Evolutionary conservation across 305 asterid species (phyloP).

Genomic region (Coffea humblotiana): DNA sequence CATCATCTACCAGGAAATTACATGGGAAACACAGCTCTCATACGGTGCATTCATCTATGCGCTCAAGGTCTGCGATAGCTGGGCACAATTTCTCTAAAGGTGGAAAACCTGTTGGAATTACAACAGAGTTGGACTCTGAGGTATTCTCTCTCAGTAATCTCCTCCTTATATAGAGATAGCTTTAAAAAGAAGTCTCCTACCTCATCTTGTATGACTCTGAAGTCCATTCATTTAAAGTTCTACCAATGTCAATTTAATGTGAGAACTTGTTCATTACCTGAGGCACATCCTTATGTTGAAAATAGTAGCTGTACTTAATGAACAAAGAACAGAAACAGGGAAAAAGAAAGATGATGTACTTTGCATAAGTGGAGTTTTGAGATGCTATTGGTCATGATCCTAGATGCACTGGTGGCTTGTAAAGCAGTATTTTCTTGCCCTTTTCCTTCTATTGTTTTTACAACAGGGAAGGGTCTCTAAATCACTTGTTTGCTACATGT

Average conservation of each 20-base stretch:
- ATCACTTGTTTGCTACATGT: background rate
- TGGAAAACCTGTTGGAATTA: conserved; percentile 33
- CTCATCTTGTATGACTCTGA: background rate
- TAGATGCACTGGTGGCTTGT: background rate
- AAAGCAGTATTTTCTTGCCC: background rate
- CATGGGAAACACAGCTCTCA: conserved; percentile 38
- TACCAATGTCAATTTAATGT: background rate
- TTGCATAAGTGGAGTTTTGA: background rate
- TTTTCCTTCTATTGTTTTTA: background rate
- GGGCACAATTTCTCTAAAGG: conserved; percentile 30
- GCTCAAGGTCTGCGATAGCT: conserved; percentile 33
- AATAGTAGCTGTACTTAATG: background rate
- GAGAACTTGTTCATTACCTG: background rate
- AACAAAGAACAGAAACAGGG: background rate
- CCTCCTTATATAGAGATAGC: background rate
- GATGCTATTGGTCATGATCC: background rate
- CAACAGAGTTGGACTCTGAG: conserved; percentile 44
- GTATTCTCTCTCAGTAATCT: conserved; percentile 28
- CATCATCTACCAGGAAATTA: conserved; percentile 26
- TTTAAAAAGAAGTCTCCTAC: background rate
- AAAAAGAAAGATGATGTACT: background rate
- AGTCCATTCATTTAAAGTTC: background rate
- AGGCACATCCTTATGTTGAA: background rate
- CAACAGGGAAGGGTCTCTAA: background rate
- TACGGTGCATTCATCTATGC: conserved; percentile 28